Base-by-base conservation (phyloP, 1,284 basidiomycete species). In the Rhodotorula sp. region DNA sequence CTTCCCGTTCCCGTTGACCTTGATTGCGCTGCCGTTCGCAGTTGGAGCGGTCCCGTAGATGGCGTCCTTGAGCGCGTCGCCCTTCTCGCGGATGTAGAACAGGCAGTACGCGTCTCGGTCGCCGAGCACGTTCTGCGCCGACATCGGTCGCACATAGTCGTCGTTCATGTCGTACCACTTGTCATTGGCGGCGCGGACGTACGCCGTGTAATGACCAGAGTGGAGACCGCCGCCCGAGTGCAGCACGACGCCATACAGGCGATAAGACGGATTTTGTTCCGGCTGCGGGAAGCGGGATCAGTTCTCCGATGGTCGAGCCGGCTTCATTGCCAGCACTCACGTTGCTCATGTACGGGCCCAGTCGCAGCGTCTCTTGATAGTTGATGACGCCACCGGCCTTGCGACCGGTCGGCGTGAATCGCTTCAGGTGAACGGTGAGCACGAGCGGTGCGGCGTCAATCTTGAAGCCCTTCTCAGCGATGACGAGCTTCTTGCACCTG, bases 381-480 rank as follows among this genome's bases (percentile, higher is more conserved):
- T 86, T 83, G 74, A 99, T 84, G 51, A 84, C 82, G 63, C 91
- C 88, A 5, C 86, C 86, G 59, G 96, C 88, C 83, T 98, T 98
- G 69, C 89, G 85, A 29, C 95, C 95, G 62, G 91, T 84, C 0
- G 91, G 90, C 17, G 91, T 90, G 81, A 99, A 99, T 26, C 96
- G 88, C 82, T 99, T 99, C 54, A 99, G 83, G 79, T 99, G 96
- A n/a, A 99, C 85, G 0, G 95, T 97, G 48, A 99, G 85, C n/a
- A 95, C 89, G 29, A 87, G 82, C 1, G 96, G 96, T 2, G 94
- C 91, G 68, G 92, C 86, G 66, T 95, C 88, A 65, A 99, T 84
- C 22, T 90, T 91, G 80, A 96, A 93, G 46, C 86, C 86, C 81
- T 97, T 97, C 76, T 91, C 88, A 7, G 94, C 94, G 68, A 88